phyloP scores from a whole-genome alignment of 345 rosid species.

The Streptanthus diversifolius region DNA sequence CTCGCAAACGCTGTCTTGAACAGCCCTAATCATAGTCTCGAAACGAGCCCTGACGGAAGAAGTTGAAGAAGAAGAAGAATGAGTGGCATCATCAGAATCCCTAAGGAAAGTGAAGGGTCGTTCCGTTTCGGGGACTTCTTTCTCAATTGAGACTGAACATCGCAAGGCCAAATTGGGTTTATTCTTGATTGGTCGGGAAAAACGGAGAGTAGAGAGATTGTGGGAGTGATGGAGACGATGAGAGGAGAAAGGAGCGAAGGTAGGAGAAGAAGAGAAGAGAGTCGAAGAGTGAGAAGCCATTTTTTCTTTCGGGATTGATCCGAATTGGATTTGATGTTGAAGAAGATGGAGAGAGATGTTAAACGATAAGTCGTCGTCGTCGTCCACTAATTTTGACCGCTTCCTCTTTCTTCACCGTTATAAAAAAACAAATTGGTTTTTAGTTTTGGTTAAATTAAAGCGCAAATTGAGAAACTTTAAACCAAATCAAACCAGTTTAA shows the following conservation, averaged over 20 bases:
- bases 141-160: conserved; percentile 62
- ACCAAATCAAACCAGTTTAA: no score
- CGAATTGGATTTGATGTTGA: conserved; percentile 12
- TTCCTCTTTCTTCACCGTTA: background rate
- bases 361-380: conserved; percentile 28
- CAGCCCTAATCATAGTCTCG: conserved; percentile 84
- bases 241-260: conserved; percentile 19
- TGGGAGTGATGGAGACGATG: conserved; percentile 12
- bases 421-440: no score
- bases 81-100: conserved; percentile 48
- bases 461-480: no score
- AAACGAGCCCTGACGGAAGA: conserved; percentile 69
- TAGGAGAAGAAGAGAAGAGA: conserved; percentile 22
- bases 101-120: conserved; percentile 74
- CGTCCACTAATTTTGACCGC: conserved; percentile 26
- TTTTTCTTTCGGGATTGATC: background rate
- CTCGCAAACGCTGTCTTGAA: conserved; percentile 70
- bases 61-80: conserved; percentile 29
- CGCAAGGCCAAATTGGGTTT: conserved; percentile 20
- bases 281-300: conserved; percentile 33
- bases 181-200: conserved; percentile 5
- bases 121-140: conserved; percentile 56
- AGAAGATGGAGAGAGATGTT: conserved; percentile 7
- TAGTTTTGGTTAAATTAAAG: no score
- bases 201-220: conserved; percentile 8